Conservation (phyloP, 306 rosid species). For the Macrotyloma uniflorum region DNA sequence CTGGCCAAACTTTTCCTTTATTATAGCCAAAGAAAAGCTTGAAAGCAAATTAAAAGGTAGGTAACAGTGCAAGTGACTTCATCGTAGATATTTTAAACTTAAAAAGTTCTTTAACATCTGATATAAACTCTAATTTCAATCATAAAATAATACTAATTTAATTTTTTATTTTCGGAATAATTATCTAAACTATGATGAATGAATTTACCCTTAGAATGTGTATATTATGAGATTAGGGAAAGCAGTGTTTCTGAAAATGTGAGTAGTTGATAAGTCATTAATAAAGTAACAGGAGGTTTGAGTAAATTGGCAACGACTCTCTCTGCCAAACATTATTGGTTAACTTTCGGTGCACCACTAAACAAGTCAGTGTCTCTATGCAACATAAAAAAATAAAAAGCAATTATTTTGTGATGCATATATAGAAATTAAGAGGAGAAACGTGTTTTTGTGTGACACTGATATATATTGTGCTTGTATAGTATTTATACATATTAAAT, state of each 20-base stretch:
- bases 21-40: neutral
- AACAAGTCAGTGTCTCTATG: neutral
- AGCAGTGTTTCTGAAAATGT: neutral
- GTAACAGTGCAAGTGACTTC: neutral
- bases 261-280: neutral
- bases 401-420: neutral
- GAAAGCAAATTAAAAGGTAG: slow-evolving; percentile 4
- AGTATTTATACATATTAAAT: too few relatives aligned
- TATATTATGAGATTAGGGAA: neutral
- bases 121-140: neutral
- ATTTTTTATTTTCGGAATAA: too few relatives aligned
- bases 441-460: neutral
- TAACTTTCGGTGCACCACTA: neutral
- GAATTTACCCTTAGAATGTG: neutral
- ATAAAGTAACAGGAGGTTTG: neutral
- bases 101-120: too few relatives aligned
- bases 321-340: neutral
- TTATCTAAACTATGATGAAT: neutral
- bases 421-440: neutral
- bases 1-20: neutral
- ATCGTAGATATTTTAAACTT: too few relatives aligned
- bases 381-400: neutral
- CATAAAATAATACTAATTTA: neutral
- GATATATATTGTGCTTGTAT: too few relatives aligned
- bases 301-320: neutral